phyloP scores from a whole-genome alignment of 1,284 basidiomycete genomes.

The Ceratobasidium sp. region DNA sequence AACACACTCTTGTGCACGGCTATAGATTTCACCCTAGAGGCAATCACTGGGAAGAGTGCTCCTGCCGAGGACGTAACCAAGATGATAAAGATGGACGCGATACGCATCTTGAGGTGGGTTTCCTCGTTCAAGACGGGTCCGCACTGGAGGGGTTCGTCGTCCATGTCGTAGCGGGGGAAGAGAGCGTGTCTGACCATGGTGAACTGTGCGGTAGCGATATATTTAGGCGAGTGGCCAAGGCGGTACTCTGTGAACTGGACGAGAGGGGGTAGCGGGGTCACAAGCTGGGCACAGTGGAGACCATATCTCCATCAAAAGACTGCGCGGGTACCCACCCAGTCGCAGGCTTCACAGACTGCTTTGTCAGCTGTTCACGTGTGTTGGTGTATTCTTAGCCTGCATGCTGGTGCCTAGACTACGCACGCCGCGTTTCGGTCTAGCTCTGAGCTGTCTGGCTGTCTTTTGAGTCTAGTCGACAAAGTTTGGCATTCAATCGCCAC shows the following conservation, averaged over 20 bases:
- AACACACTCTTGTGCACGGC: slow-evolving; percentile 73
- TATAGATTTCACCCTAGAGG: slow-evolving; percentile 67
- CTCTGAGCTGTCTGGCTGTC: not conserved
- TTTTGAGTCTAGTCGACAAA: not conserved
- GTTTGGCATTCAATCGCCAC: not conserved
- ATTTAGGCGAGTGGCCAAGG: slow-evolving; percentile 1
- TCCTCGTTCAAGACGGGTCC: slow-evolving; percentile 41
- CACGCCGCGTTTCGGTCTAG: not conserved
- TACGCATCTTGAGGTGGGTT: slow-evolving; percentile 60
- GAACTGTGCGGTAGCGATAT: not conserved
- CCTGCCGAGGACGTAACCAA: slow-evolving; percentile 73
- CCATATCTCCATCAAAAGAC: slow-evolving; percentile 12
- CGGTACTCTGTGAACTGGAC: not conserved
- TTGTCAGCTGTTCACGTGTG: slow-evolving; percentile 26
- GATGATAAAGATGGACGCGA: slow-evolving; percentile 92
- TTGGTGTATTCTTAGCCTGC: not conserved
- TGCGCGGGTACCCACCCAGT: slow-evolving; percentile 16
- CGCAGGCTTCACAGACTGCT: not conserved
- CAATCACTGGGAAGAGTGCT: slow-evolving; percentile 85
- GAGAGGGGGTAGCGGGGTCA: not conserved
- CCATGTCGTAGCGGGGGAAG: slow-evolving; percentile 6
- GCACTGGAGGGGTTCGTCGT: slow-evolving; percentile 29
- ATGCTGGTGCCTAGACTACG: not conserved
- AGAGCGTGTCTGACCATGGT: not conserved
- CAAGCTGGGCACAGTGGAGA: not conserved